phyloP scores from a whole-genome alignment of 768 basidiomycete species.

The Phaeotremella skinneri region DNA sequence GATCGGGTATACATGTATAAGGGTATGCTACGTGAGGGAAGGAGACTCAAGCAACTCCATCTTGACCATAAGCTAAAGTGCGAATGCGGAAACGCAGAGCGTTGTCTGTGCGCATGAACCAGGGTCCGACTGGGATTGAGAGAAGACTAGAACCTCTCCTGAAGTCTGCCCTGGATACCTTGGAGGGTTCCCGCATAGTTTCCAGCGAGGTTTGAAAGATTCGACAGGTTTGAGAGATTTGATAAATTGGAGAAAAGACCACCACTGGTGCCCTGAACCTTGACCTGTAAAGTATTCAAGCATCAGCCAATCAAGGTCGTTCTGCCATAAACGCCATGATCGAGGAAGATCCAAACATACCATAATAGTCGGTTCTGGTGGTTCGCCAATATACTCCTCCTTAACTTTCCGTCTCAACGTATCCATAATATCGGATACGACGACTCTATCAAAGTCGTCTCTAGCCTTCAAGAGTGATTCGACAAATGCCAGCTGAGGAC shows the following conservation, averaged over 20 bases:
- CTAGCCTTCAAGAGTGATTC: constrained; percentile 85
- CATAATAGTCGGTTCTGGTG: constrained; percentile 51
- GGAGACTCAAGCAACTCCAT: too few relatives aligned
- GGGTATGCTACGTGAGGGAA: too few relatives aligned
- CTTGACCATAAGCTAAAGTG: too few relatives aligned
- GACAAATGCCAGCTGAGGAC: constrained; percentile 86
- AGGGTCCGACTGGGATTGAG: too few relatives aligned
- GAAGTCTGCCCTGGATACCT: constrained; percentile 14
- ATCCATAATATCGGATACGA: constrained; percentile 87
- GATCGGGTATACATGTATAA: too few relatives aligned
- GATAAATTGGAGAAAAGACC: constrained; percentile 39
- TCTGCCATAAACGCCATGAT: not conserved
- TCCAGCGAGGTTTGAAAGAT: constrained; percentile 13
- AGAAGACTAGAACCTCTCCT: not conserved
- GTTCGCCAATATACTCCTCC: constrained; percentile 61
- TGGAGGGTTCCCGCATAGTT: constrained; percentile 20
- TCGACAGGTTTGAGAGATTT: constrained; percentile 13
- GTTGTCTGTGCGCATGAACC: too few relatives aligned
- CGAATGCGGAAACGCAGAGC: too few relatives aligned
- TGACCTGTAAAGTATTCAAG: constrained; percentile 20
- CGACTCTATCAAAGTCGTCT: constrained; percentile 84
- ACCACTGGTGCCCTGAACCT: constrained; percentile 26
- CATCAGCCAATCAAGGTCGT: not conserved
- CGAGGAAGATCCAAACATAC: constrained; percentile 21
- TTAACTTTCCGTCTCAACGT: constrained; percentile 87